A percentile compares a stretch with the other conserved stretches of the same genome.
Evolutionary conservation across 306 rosid species (phyloP).

Genomic region (Coriaria nepalensis): DNA sequence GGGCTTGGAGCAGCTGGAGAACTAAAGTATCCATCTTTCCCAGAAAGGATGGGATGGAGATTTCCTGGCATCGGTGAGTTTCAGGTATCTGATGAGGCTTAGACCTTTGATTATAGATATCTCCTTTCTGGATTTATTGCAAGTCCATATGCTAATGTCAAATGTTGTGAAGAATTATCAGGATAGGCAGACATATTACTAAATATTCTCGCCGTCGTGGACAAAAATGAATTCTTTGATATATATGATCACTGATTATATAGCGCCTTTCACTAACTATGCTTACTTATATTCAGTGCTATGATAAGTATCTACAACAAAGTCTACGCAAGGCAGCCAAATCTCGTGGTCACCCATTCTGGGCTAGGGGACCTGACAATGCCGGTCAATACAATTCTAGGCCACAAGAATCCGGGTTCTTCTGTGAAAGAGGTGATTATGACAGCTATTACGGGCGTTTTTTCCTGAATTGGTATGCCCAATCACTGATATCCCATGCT

Average conservation of each 20-base stretch:
- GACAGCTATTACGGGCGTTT: slow-evolving; percentile 95
- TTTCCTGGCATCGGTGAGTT: slow-evolving; percentile 99
- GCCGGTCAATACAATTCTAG: slow-evolving; percentile 82
- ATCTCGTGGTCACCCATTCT: slow-evolving; percentile 77
- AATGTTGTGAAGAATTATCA: slow-evolving; percentile 1
- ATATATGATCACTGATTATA: too few species aligned
- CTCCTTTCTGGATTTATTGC: slow-evolving; percentile 1
- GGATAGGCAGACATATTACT: too few species aligned
- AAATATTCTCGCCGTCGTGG: too few species aligned
- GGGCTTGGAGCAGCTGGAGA: slow-evolving; percentile 96
- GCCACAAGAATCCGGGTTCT: slow-evolving; percentile 94
- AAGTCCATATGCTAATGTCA: background rate
- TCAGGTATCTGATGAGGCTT: slow-evolving; percentile 60
- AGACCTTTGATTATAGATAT: background rate
- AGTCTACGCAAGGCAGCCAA: slow-evolving; percentile 78
- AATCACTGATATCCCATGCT: slow-evolving; percentile 64
- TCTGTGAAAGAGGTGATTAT: slow-evolving; percentile 94
- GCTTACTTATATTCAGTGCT: slow-evolving; percentile 47
- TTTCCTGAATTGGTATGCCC: slow-evolving; percentile 94
- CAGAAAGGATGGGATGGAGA: slow-evolving; percentile 93
- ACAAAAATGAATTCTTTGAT: too few species aligned
- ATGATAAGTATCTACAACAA: slow-evolving; percentile 76
- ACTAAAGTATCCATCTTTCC: slow-evolving; percentile 85
- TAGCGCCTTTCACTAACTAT: slow-evolving; percentile 9
- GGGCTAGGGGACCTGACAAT: slow-evolving; percentile 97